Conservation (phyloP, 768 basidiomycete species). For the Dioszegia crocea region DNA sequence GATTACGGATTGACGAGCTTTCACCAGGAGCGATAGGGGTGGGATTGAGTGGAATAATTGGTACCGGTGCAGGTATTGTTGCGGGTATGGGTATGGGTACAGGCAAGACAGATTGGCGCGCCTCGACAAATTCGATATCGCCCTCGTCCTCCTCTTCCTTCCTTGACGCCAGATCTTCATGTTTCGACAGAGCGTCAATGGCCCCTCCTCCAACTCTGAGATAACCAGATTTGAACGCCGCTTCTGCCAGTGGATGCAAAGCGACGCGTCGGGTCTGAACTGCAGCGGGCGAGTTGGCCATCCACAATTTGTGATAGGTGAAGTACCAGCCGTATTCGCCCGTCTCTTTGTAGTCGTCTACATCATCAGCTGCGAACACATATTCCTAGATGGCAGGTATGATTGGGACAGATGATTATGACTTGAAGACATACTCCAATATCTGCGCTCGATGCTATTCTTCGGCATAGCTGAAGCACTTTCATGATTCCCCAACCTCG, state of each 20-base stretch:
- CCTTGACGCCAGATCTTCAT: background rate
- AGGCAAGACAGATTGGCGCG: too few species aligned
- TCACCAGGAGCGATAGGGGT: too few species aligned
- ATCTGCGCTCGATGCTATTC: background rate
- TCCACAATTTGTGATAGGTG: conserved; percentile 10
- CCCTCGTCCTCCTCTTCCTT: background rate
- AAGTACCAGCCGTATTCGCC: conserved; percentile 5
- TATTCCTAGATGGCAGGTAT: background rate
- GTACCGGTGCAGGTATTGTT: too few species aligned
- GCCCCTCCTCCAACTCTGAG: too few species aligned
- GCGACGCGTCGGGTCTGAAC: background rate
- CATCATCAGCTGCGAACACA: background rate
- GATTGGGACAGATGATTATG: background rate
- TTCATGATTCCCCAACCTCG: background rate
- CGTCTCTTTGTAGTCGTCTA: conserved; percentile 1
- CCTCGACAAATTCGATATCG: background rate
- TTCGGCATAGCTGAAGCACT: background rate
- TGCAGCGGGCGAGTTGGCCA: background rate
- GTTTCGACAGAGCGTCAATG: too few species aligned
- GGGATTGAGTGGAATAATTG: too few species aligned
- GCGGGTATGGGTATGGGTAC: too few species aligned
- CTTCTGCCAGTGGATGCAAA: background rate
- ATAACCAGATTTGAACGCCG: background rate
- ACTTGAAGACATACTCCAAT: background rate
- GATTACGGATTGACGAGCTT: too few species aligned